Evolutionary conservation across 441 rosid genomes (phyloP).

Genomic region (Corymbia calophylla): DNA sequence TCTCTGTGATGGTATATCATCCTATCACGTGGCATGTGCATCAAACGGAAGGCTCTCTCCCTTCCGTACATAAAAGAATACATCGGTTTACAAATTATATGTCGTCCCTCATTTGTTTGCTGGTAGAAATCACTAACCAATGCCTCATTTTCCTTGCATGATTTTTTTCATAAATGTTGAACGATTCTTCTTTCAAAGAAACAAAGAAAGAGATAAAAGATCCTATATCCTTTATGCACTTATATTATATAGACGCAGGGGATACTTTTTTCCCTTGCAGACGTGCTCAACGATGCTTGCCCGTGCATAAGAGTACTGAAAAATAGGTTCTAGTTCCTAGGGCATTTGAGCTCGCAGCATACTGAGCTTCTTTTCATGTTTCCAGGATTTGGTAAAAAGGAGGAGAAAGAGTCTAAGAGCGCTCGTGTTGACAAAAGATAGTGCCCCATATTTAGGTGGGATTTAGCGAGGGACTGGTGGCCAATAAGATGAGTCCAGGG

Average conservation of each 20-base stretch:
- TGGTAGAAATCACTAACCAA: background rate
- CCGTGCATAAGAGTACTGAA: background rate
- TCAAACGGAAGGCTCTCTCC: background rate
- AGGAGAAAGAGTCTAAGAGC: background rate
- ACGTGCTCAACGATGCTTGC: background rate
- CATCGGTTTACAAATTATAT: background rate
- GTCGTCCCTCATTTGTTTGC: background rate
- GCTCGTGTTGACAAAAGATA: conserved; percentile 33
- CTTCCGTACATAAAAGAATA: background rate
- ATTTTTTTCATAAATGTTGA: background rate
- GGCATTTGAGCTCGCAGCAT: background rate
- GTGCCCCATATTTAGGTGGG: conserved; percentile 18
- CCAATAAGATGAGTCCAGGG: conserved; percentile 25
- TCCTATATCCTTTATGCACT: background rate
- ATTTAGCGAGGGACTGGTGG: conserved; percentile 26
- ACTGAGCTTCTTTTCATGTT: background rate
- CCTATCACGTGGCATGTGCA: background rate
- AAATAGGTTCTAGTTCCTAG: background rate
- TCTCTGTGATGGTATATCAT: background rate
- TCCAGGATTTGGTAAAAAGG: background rate
- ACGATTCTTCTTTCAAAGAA: background rate
- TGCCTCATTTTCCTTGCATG: background rate
- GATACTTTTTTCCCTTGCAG: background rate
- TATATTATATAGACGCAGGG: background rate
- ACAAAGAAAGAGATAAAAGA: background rate